Base-by-base conservation (phyloP, 1,139 yeast genomes). In the Pichia sp. region DNA sequence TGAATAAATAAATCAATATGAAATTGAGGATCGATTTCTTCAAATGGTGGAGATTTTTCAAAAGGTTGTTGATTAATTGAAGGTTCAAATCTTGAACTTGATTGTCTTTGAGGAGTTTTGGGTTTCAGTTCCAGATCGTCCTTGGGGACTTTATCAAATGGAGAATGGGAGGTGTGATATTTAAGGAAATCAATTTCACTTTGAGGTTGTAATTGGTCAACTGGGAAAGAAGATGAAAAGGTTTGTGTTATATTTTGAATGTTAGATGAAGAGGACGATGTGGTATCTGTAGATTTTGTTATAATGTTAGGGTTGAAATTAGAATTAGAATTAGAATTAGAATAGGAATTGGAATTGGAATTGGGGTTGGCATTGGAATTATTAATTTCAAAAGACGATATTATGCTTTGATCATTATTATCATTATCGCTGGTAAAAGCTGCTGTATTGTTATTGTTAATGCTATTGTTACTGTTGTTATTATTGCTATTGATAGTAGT, bases 41-140 rank as follows among this genome's bases (percentile, higher is more conserved):
- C 95, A 66, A 93, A 91, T 52, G 81, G 77, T 9, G 99, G 98
- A 53, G 95, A 77, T 66, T 85, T 85, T 53, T 84, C 82, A 58
- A 93, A 83, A 58, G 87, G 90, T 41, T 87, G 80, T 59, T 84
- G 83, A 30, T 80, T 75, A 44, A 81, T 73, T 4, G 90, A 78
- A 13, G 90, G 88, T 67, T 91, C 98, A 62, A 95, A 90, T 58
- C 98, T 77, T 39, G 96, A 88, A 33, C 96, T 88, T 47, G 95
- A 87, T 67, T 93, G 99, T 65, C 99, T 82, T 64, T 88, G 89
- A 14, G 99, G 97, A 0, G 96, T 76, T 52, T 65, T 60, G 5
- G 65, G 62, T 51, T 64, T 78, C 52, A 83, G 72, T 57, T 83
- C 89, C 44, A 82, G 69, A 59, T 74, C 75, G 48, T 74, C 73